Evolutionary conservation across 2,329 filamentous ascomycete species (phyloP).

Genomic region (Pyrenophora teres): DNA sequence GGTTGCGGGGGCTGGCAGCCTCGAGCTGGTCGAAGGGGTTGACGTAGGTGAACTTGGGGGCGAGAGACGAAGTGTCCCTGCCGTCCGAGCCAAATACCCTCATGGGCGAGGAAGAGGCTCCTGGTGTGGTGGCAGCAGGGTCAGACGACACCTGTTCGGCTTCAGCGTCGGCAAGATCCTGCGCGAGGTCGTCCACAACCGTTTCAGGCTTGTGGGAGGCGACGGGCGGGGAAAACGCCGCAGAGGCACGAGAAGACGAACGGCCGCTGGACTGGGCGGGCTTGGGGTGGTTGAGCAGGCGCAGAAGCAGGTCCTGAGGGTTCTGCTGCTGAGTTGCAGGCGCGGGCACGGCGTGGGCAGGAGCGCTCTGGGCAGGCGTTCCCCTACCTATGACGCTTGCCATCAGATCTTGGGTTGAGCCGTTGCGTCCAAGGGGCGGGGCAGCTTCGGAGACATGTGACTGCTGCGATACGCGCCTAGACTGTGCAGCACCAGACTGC

Average conservation of each 20-base stretch:
- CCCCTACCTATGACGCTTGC: conserved; percentile 60
- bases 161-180: conserved; percentile 52
- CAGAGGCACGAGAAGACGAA: conserved; percentile 31
- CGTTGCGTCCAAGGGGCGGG: conserved; percentile 10
- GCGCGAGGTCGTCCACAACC: conserved; percentile 51
- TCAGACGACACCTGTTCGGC: conserved; percentile 46
- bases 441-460: conserved; percentile 20
- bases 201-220: conserved; percentile 48
- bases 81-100: conserved; percentile 49
- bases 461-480: conserved; percentile 43
- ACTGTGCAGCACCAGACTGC: conserved; percentile 46
- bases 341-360: conserved; percentile 31
- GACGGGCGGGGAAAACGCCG: conserved; percentile 37
- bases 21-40: conserved; percentile 74
- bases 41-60: conserved; percentile 68
- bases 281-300: conserved; percentile 78
- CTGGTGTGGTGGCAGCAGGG: conserved; percentile 30
- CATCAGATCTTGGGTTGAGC: conserved; percentile 63
- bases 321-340: conserved; percentile 55
- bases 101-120: conserved; percentile 36
- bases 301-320: conserved; percentile 83
- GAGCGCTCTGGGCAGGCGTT: conserved; percentile 39
- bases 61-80: conserved; percentile 42
- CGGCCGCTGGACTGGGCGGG: conserved; percentile 41
- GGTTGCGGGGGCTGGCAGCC: conserved; percentile 66